Base-by-base conservation (phyloP, 768 basidiomycete species). In the Lactifluus piperatus region DNA sequence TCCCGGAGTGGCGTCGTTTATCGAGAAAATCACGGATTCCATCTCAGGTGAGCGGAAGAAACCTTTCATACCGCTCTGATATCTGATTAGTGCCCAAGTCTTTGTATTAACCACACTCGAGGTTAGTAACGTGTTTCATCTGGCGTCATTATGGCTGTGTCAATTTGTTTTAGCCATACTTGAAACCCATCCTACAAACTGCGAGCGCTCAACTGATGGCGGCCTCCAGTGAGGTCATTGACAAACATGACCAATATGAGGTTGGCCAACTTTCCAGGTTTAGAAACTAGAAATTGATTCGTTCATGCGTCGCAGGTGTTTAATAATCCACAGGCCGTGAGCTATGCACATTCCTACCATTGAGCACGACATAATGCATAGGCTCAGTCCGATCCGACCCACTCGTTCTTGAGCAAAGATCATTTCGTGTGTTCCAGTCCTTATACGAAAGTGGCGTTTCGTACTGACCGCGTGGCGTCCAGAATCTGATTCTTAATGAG, bases 351-450 rank as follows among this genome's bases (percentile, higher is more conserved):
- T 65, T 53, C 7, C 18, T 45, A 9, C 26, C n/a, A 29, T 20
- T 46, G 55, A 11, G 54, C 14, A 1, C 22, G 5, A 14, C 27
- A 22, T 32, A 54, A 48, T 29, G 10, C 24, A 51, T 32, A 14
- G 18, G 34, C 11, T 4, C 65, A 89, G 83, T 87, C 85, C 34
- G 91, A 94, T 68, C 91, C 91, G 3, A 94, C 90, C 3, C 90
- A 92, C 69, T 91, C 88, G 3, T 89, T 90, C 76, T 71, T 93
- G 71, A 90, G 87, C 69, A 92, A 92, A 73, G 90, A 93, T 68
- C 89, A 93, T 66, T 91, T 91, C 65, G 88, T 88, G 64, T 66
- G 85, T 77, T n/a, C 43, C 22, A 14, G n/a, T 32, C 47, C 41
- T 43, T 14, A 29, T 11, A 44, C n/a, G 41, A 32, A 48, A 55